Conservation (phyloP, 441 rosid species). For the Hura crepitans region DNA sequence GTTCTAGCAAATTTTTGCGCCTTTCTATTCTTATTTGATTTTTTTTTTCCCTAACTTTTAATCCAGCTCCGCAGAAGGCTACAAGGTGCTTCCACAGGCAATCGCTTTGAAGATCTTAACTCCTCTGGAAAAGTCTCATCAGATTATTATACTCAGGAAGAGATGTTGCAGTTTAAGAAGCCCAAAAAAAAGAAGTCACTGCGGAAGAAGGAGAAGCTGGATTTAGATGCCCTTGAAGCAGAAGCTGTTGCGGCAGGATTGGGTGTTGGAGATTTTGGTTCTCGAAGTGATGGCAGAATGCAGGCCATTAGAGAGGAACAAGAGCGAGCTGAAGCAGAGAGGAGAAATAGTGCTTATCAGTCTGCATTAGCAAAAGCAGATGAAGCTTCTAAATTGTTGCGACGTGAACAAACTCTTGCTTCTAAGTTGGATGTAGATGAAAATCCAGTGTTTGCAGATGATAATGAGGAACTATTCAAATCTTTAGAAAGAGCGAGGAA, state of each 20-base stretch:
- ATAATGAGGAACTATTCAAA: constrained; percentile 74
- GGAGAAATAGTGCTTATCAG: constrained; percentile 69
- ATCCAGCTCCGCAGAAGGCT: constrained; percentile 78
- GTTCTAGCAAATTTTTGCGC: not conserved
- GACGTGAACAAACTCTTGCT: constrained; percentile 54
- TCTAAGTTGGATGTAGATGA: constrained; percentile 57
- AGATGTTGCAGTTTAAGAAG: constrained; percentile 79
- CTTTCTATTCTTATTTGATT: not conserved
- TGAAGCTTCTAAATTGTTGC: constrained; percentile 77
- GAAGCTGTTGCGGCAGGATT: constrained; percentile 83
- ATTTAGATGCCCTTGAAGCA: constrained; percentile 83
- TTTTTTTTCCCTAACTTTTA: not conserved
- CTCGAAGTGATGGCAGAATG: constrained; percentile 81
- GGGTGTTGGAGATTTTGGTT: constrained; percentile 87
- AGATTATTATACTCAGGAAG: constrained; percentile 86
- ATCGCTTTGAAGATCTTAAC: constrained; percentile 61
- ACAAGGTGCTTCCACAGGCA: constrained; percentile 51
- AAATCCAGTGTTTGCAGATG: constrained; percentile 55
- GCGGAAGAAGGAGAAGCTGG: constrained; percentile 83
- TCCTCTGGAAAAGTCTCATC: constrained; percentile 59
- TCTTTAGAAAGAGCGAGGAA: constrained; percentile 82
- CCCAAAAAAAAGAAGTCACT: constrained; percentile 88
- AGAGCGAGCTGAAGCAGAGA: constrained; percentile 73
- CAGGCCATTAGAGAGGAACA: constrained; percentile 75
- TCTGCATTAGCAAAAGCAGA: constrained; percentile 81